A percentile compares a stretch with the other conserved stretches of the same genome.
phyloP scores from a whole-genome alignment of 352 stramenopile species.

The Achlya hypogyna region DNA sequence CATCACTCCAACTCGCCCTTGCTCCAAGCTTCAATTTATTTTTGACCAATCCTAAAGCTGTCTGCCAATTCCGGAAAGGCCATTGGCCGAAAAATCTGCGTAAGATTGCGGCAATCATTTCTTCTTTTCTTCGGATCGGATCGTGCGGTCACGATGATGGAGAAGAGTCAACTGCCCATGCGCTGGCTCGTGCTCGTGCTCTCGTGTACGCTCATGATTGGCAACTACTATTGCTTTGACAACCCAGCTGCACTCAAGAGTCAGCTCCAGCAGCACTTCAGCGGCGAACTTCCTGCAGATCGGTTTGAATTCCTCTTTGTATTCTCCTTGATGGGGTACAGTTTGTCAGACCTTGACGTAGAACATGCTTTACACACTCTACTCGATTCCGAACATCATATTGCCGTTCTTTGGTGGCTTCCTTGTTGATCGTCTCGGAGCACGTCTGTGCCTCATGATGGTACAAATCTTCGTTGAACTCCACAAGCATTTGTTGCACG shows the following conservation, averaged over 20 bases:
- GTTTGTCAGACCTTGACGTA: conserved; percentile 28
- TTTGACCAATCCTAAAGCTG: neutral
- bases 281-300: conserved; percentile 36
- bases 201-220: conserved; percentile 82
- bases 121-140: neutral
- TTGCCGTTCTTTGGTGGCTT: conserved; percentile 90
- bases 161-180: conserved; percentile 65
- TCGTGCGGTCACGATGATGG: conserved; percentile 23
- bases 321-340: neutral
- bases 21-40: neutral
- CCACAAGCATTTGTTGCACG: neutral
- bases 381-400: conserved; percentile 89
- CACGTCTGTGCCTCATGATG: conserved; percentile 69
- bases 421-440: conserved; percentile 84
- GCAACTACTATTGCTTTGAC: conserved; percentile 89
- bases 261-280: conserved; percentile 81
- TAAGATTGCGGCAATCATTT: neutral
- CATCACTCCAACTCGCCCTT: neutral
- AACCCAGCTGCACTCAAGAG: conserved; percentile 82
- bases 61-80: neutral
- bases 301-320: conserved; percentile 81
- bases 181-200: conserved; percentile 83
- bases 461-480: neutral
- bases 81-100: neutral
- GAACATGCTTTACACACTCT: conserved; percentile 91